Evolutionary conservation across 305 asterid genomes (phyloP), one percentile per base, ranked within the genome.

Genomic region (Coffea humblotiana): DNA sequence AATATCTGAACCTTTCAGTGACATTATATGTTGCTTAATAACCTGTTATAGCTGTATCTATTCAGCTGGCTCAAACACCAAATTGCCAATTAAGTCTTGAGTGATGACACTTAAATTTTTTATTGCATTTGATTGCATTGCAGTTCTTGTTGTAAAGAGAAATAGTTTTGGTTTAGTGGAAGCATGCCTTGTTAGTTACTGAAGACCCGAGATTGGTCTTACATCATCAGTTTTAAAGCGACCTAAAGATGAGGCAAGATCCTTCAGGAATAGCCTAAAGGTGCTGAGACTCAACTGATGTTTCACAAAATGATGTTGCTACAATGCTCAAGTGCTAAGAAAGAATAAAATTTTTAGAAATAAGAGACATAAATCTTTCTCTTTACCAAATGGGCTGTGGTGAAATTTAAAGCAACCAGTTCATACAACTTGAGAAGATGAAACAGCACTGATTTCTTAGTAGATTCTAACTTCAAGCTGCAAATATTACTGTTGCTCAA

Each of bases 1-100:
- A 47, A 71, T 60, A 74, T 83, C 71, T 83, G 52, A 80, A 75
- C 43, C 43, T 37, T 37, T 3, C 43, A 37, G 43, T 37, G 43
- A 37, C 0, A 4, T 2, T 37, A 37, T 37, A 37, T 37, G 43
- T 37, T 37, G 43, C 43, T 37, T 37, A 37, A 37, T 37, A 37
- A 37, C 43, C 43, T 37, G 43, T 37, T 37, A 37, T 37, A 2
- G 43, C 43, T 37, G 5, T 37, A 37, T 6, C 21, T 56, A 19
- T 56, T 56, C n/a, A 56, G 25, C 63, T 56, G 21, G 35, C 71
- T 23, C 70, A 2, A 60, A 23, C 23, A 19, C 72, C 64, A 40
- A 9, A 68, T 68, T 58, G n/a, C 35, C 10, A 54, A 14, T 71
- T 23, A 9, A 3, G 27, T 69, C 16, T n/a, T 16, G 4, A n/a